Conservation (phyloP, 306 rosid genomes). For the Rosa lucieae region DNA sequence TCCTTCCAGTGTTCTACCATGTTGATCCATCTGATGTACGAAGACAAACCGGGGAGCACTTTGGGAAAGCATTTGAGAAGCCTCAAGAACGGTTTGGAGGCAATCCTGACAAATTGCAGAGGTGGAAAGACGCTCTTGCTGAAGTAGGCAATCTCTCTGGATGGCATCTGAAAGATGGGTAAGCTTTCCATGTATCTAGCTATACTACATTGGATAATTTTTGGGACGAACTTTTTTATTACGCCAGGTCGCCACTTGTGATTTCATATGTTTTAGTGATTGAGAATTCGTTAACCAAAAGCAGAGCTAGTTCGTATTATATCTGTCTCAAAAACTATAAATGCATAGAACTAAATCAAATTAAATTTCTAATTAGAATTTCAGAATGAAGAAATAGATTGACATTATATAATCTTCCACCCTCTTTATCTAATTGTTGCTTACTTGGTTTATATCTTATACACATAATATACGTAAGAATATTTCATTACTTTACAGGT, state of each 20-base stretch:
- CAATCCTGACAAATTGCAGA: background rate
- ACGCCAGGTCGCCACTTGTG: too few species aligned
- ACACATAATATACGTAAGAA: background rate
- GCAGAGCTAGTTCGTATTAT: too few species aligned
- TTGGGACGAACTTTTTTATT: too few species aligned
- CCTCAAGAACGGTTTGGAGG: background rate
- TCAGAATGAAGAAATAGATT: background rate
- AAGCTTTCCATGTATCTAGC: background rate
- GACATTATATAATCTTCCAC: too few species aligned
- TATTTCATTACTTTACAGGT: background rate
- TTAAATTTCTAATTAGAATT: too few species aligned
- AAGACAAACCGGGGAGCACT: background rate
- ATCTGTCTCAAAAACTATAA: too few species aligned
- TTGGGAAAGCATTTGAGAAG: background rate
- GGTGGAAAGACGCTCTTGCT: background rate
- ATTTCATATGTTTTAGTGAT: too few species aligned
- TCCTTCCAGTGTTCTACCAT: background rate
- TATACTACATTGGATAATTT: too few species aligned
- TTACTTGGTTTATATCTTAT: background rate
- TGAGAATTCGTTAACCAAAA: too few species aligned
- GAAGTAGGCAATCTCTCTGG: background rate
- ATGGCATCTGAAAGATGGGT: background rate
- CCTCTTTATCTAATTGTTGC: background rate
- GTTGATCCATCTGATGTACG: background rate
- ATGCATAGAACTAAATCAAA: too few species aligned